Evolutionary conservation across 345 rosid species (phyloP).

Genomic region (Brassica carinata): DNA sequence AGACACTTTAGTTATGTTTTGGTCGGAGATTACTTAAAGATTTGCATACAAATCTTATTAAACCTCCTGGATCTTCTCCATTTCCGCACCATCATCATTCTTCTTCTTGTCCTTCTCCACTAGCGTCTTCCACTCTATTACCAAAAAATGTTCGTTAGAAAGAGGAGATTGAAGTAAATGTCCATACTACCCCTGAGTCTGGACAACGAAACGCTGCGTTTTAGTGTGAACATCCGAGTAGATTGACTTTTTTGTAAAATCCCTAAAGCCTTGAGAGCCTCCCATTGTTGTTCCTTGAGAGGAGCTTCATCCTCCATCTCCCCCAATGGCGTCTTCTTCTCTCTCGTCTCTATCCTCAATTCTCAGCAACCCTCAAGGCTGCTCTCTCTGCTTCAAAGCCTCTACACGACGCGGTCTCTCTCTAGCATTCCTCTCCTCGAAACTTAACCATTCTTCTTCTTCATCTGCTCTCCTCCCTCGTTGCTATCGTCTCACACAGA

Average conservation of each 20-base stretch:
- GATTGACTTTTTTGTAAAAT: not conserved
- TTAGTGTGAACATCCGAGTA: not conserved
- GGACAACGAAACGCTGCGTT: conserved; percentile 43
- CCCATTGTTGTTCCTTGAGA: conserved; percentile 23
- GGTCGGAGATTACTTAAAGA: too few species aligned
- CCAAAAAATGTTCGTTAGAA: too few species aligned
- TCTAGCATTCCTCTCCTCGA: conserved; percentile 47
- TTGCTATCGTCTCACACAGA: conserved; percentile 28
- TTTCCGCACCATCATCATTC: too few species aligned
- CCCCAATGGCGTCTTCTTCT: conserved; percentile 66
- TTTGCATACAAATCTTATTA: too few species aligned
- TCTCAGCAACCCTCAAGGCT: conserved; percentile 46
- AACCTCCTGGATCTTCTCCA: too few species aligned
- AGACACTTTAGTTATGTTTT: too few species aligned
- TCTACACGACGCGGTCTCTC: conserved; percentile 45
- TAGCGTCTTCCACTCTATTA: too few species aligned
- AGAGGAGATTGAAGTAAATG: not conserved
- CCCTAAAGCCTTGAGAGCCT: conserved; percentile 42
- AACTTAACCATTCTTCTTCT: conserved; percentile 20
- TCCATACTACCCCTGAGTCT: conserved; percentile 5
- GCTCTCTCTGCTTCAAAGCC: conserved; percentile 46
- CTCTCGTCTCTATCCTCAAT: conserved; percentile 62
- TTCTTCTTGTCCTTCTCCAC: too few species aligned
- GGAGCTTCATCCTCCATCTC: conserved; percentile 32
- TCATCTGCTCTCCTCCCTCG: conserved; percentile 19